Evolutionary conservation across 192 early-diverging fungal genomes (phyloP), one percentile per base, ranked within the genome.

Genomic region (Podila horticola): DNA sequence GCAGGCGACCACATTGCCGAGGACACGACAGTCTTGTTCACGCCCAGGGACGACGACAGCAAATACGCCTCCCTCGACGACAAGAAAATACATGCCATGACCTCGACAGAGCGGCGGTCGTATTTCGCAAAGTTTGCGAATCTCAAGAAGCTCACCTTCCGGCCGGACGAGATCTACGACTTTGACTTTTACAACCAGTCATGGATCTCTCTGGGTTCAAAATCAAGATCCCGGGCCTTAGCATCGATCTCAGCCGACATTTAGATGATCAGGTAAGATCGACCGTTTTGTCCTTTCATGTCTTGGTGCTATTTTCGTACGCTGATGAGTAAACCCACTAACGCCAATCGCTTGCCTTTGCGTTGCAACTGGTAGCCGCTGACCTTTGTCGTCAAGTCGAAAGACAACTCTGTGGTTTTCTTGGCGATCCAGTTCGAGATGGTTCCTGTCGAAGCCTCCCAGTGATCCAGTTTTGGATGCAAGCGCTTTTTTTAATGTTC

Each of bases 351-450:
- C 52, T 9, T 26, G 34, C 34, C 9, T 55, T n/a, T 55, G 1
- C 24, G 7, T 17, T 24, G n/a, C 20, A 55, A 24, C 52, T 55
- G 50, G 36, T 88, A 95, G 86, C 94, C 94, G 41, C 71, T 95
- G 66, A 88, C 91, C 11, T 88, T 92, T 60, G 84, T 96, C 22
- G 86, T 87, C 67, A 95, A 95, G 74, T 83, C 90, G 20, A 69
- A 85, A 34, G 85, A 89, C 26, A 86, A 86, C 28, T 85, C 87
- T 15, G 70, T 84, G 0, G 79, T 86, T n/a, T 95, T 94, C 66
- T 91, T 92, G 75, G 87, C 93, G 8, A 71, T 94, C 36, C 88
- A 93, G 73, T 94, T 94, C 64, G 77, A 84, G 51, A 58, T 93
- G 57, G 49, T 84, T 2, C 77, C 86, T 1, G 58, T 72, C 17